These are phyloP conservation scores for Dorcoceras hygrometricum DNA, from an alignment of 257 asterid genomes.

Conservation along the genomic window DNA sequence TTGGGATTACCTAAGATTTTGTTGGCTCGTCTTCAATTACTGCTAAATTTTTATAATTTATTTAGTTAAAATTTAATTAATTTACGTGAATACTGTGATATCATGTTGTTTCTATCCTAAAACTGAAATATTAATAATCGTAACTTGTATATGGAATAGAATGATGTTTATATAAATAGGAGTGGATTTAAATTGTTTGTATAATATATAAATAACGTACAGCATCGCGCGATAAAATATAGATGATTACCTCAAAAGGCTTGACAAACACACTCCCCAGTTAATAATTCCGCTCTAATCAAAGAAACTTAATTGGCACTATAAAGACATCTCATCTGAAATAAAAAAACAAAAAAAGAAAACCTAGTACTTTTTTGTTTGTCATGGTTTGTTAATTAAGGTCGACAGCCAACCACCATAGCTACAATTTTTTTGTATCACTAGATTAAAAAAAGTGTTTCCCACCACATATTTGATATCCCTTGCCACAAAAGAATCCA, in stretches of 20 bases:
- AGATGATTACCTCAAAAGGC: slow-evolving; percentile 18
- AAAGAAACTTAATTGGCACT: slow-evolving; percentile 33
- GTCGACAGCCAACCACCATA: slow-evolving; percentile 41
- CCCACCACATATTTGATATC: slow-evolving; percentile 37
- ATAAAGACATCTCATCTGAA: slow-evolving; percentile 16
- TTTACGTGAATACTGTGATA: too few species aligned
- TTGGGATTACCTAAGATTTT: too few species aligned
- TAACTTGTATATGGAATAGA: too few species aligned
- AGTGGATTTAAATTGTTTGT: too few species aligned
- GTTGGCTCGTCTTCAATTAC: too few species aligned
- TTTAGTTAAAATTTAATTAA: too few species aligned
- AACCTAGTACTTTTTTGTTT: slow-evolving; percentile 13
- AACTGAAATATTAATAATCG: too few species aligned
- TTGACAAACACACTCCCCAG: slow-evolving; percentile 34
- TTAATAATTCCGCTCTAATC: neutral
- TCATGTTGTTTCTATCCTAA: too few species aligned
- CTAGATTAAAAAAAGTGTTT: slow-evolving; percentile 36
- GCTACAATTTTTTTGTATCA: slow-evolving; percentile 34
- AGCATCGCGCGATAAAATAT: too few species aligned
- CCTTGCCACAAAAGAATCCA: slow-evolving; percentile 54
- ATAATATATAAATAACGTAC: too few species aligned
- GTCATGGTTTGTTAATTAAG: slow-evolving; percentile 5
- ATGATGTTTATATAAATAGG: too few species aligned
- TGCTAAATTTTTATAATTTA: too few species aligned
- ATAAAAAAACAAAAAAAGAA: slow-evolving; percentile 5